Evolutionary conservation across 83 land plant species (phyloP), one percentile per base, ranked within the genome.

Genomic region (Picea abies): DNA sequence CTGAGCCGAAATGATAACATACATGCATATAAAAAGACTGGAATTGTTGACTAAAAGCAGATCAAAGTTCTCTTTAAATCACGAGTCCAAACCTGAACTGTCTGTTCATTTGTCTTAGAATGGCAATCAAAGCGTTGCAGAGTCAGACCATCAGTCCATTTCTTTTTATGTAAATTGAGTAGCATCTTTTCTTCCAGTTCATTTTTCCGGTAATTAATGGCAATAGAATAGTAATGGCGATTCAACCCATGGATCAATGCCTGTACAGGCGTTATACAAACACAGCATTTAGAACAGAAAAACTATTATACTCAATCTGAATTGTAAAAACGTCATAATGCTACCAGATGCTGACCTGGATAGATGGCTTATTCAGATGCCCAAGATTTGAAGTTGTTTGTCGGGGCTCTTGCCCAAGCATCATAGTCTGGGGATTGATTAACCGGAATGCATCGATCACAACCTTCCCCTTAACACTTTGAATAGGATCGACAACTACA

Each of bases 121-220:
- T 97, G 99, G 23, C 83, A 67, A 75, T 97, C 99, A 90, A 94
- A 97, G 0, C 91, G 92, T 79, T 84, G 87, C 32, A 97, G 89
- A 9, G 92, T 92, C 79, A 97, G 72, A 10, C 98, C 99, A 92
- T 97, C 99, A 76, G 99, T 92, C 99, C 99, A 97, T 79, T 97
- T 97, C 94, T 96, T 97, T 85, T 97, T 97, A 83, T 97, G 98
- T 25, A 97, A 87, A 81, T 97, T 97, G 32, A 97, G 88, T 25
- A 97, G 82, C 99, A 97, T 97, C 81, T 97, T 97, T 82, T 97
- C 99, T 83, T 97, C 99, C 23, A 97, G 88, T 83, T 97, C 99
- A 88, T 97, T 97, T 87, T 97, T 97, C 76, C 99, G 87, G 83
- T 97, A 97, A 67, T 97, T 97, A 49, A 97, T 97, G 14, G 96